phyloP scores from a whole-genome alignment of 495 filamentous ascomycete species.

The Symbiotaphrina buchneri region DNA sequence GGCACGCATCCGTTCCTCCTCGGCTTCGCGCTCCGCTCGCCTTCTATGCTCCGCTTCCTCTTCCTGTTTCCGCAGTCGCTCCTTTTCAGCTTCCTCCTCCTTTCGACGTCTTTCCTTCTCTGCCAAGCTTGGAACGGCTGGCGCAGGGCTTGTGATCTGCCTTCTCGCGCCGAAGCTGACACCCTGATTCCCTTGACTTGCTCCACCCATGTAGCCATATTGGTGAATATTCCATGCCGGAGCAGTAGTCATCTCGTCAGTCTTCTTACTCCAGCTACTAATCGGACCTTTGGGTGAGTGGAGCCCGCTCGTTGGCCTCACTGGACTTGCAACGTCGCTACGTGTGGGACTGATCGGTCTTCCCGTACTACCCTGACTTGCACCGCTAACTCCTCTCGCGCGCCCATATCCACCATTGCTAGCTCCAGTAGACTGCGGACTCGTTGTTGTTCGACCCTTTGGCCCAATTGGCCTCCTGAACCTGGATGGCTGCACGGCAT shows the following conservation, averaged over 20 bases:
- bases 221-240: conserved; percentile 99
- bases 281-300: conserved; percentile 25
- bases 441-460: conserved; percentile 33
- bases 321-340: too few species aligned
- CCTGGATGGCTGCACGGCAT: conserved; percentile 45
- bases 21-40: conserved; percentile 37
- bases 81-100: conserved; percentile 29
- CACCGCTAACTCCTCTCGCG: conserved; percentile 39
- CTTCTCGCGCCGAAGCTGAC: conserved; percentile 76
- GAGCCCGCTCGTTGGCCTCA: conserved; percentile 16
- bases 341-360: conserved; percentile 7
- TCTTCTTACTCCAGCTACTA: conserved; percentile 79
- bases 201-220: conserved; percentile 96
- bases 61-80: conserved; percentile 31
- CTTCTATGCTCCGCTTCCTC: conserved; percentile 43
- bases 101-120: conserved; percentile 39
- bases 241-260: conserved; percentile 53
- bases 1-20: conserved; percentile 40
- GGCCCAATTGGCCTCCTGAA: conserved; percentile 56
- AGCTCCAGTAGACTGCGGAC: conserved; percentile 45
- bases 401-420: conserved; percentile 18
- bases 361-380: conserved; percentile 31
- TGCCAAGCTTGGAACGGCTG: conserved; percentile 50
- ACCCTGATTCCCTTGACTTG: conserved; percentile 86
- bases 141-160: conserved; percentile 73